Conservation (phyloP, 169 alveolate genomes). For the Plasmodium falciparum region DNA sequence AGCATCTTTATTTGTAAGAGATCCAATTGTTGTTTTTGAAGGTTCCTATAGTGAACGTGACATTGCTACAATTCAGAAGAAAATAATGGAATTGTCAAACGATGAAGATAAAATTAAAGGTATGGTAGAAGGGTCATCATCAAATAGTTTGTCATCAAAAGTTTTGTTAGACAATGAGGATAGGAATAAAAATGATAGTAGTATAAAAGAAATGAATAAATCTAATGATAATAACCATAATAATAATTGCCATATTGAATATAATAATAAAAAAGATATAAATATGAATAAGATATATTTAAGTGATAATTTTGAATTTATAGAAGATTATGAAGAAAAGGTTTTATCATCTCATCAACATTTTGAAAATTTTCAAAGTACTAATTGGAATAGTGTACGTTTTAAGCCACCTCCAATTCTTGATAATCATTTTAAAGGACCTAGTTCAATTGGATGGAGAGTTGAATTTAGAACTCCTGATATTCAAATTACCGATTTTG, state of each 20-base stretch:
- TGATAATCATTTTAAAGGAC: slow-evolving; percentile 50
- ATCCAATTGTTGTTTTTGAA: slow-evolving; percentile 94
- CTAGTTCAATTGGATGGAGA: slow-evolving; percentile 89
- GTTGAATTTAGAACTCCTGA: slow-evolving; percentile 97
- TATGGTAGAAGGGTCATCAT: not conserved
- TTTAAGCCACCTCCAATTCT: slow-evolving; percentile 96
- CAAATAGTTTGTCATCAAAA: not conserved
- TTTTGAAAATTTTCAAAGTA: slow-evolving; percentile 94
- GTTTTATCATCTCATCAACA: slow-evolving; percentile 82
- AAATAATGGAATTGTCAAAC: slow-evolving; percentile 40
- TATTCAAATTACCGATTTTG: slow-evolving; percentile 95
- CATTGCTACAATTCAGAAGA: slow-evolving; percentile 68
- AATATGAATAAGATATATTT: slow-evolving; percentile 18
- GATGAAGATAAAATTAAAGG: slow-evolving; percentile 12
- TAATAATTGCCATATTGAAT: not conserved
- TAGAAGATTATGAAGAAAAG: slow-evolving; percentile 74
- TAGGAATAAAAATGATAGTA: not conserved
- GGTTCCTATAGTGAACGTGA: slow-evolving; percentile 77
- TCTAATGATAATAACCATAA: not conserved
- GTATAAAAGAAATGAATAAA: not conserved
- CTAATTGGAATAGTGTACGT: slow-evolving; percentile 98
- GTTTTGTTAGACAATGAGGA: no score
- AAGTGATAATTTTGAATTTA: slow-evolving; percentile 41
- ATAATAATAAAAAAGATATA: not conserved
- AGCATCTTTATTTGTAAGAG: slow-evolving; percentile 91